Evolutionary conservation across 371 early-diverging fungal genomes (phyloP), one percentile per base, ranked within the genome.

Genomic region (Parasitella parasitica): DNA sequence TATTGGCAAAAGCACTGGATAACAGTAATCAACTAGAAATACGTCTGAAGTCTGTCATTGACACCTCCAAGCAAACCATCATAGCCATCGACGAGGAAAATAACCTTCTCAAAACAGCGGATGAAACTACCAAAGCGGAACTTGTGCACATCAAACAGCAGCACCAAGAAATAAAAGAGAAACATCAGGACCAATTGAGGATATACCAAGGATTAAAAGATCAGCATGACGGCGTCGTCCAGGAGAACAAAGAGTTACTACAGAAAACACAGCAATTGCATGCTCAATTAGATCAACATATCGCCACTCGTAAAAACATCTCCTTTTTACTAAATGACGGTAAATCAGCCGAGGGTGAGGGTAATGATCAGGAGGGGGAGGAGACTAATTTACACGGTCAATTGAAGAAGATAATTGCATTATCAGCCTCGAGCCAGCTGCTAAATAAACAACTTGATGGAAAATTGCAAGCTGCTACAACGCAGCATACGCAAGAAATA

Each of bases 11-110:
- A 20, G 58, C 62, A 4, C 22, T 61, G 28, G 48, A 61, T 6
- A 41, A 20, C 13, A 57, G 62, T 11, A 39, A 15, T 13, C 18
- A 43, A 20, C 12, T 61, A 18, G 53, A 66, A 8, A 34, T 34
- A 15, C 38, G 36, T 26, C 18, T 61, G 3, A 60, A 39, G 28
- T 39, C 57, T 9, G 35, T 66, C 11, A 55, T 66, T 5, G 51
- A 55, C 0, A 34, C 12, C 2, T 66, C 67, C n/a, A 61, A 66
- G 22, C 36, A 57, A 9, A 53, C 38, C 15, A 53, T 66, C 5
- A 30, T 43, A 16, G 15, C 50, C 1, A 27, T 39, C 5, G n/a
- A n/a, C 6, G 52, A 61, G n/a, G 38, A 66, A 41, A 65, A 59
- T 7, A 54, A 38, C 48, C 27, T 18, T 20, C 38, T 63, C 11